Evolutionary conservation across 2,329 filamentous ascomycete genomes (phyloP).

Genomic region (Pyrenochaeta sp.): DNA sequence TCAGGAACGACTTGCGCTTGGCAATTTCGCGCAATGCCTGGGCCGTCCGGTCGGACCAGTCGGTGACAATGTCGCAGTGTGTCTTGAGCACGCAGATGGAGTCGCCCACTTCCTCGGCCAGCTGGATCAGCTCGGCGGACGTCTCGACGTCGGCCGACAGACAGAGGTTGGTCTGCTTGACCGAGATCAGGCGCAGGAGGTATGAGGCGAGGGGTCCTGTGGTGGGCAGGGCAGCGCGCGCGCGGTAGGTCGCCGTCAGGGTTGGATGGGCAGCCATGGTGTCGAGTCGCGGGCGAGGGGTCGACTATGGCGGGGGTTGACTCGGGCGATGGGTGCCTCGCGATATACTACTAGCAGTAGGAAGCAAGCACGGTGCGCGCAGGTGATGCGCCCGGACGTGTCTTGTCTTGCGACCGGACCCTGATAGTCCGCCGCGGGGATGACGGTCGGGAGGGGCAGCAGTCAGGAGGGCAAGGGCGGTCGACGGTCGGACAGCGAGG

Average conservation of each 20-base stretch:
- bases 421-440: conserved; percentile 8
- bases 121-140: conserved; percentile 61
- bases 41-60: conserved; percentile 65
- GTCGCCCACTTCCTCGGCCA: conserved; percentile 67
- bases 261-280: conserved; percentile 42
- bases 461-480: background rate
- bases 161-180: conserved; percentile 61
- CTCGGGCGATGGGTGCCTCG: conserved; percentile 1
- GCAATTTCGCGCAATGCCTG: conserved; percentile 57
- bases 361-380: background rate
- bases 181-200: conserved; percentile 57
- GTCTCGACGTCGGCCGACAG: conserved; percentile 66
- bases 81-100: conserved; percentile 68
- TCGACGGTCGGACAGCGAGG: conserved; percentile 6
- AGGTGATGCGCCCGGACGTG: background rate
- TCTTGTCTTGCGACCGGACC: background rate
- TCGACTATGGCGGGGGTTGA: background rate
- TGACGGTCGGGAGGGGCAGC: conserved; percentile 11
- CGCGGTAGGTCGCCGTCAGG: conserved; percentile 53
- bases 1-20: conserved; percentile 57
- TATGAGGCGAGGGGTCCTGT: conserved; percentile 57
- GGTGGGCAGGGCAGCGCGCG: conserved; percentile 53
- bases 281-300: conserved; percentile 6
- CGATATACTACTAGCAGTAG: too few species aligned
- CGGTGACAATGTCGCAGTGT: conserved; percentile 67